Evolutionary conservation across 2,329 filamentous ascomycete genomes (phyloP).

Genomic region (Teratosphaeriaceae sp.): DNA sequence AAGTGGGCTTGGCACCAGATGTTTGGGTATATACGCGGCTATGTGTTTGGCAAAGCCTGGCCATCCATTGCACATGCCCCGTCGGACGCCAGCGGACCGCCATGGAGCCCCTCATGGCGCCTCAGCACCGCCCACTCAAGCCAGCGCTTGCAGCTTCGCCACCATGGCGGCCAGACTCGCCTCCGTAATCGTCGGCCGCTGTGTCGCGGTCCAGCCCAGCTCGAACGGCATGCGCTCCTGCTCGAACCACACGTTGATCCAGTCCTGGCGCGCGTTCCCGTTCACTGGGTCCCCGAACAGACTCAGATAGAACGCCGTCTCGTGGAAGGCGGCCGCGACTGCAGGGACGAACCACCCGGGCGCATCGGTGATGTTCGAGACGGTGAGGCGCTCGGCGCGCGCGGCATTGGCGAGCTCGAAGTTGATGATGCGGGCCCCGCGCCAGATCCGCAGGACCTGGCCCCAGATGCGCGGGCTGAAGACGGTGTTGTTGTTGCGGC

Average conservation of each 20-base stretch:
- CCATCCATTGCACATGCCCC: no score
- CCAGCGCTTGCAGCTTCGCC: not conserved
- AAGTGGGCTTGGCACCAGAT: no score
- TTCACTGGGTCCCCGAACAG: conserved; percentile 3
- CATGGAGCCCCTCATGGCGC: no score
- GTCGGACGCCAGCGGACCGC: no score
- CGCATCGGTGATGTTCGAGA: not conserved
- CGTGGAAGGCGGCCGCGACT: not conserved
- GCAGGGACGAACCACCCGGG: conserved; percentile 2
- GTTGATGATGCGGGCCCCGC: not conserved
- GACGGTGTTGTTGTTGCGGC: conserved; percentile 4
- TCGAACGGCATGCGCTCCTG: conserved; percentile 3
- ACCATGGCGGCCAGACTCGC: not conserved
- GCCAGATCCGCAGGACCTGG: conserved; percentile 3
- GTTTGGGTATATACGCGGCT: no score
- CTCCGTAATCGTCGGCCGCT: not conserved
- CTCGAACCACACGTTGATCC: conserved; percentile 2
- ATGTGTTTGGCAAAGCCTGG: no score
- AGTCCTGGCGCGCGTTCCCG: conserved; percentile 2
- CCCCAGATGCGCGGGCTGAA: conserved; percentile 3
- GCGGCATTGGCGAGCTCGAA: conserved; percentile 3
- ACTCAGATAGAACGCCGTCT: conserved; percentile 4
- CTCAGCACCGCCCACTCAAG: no score
- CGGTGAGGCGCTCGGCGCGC: not conserved
- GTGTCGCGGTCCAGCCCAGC: conserved; percentile 1